phyloP scores from a whole-genome alignment of 2,329 filamentous ascomycete species.

The Trichoderma afroharzianum region DNA sequence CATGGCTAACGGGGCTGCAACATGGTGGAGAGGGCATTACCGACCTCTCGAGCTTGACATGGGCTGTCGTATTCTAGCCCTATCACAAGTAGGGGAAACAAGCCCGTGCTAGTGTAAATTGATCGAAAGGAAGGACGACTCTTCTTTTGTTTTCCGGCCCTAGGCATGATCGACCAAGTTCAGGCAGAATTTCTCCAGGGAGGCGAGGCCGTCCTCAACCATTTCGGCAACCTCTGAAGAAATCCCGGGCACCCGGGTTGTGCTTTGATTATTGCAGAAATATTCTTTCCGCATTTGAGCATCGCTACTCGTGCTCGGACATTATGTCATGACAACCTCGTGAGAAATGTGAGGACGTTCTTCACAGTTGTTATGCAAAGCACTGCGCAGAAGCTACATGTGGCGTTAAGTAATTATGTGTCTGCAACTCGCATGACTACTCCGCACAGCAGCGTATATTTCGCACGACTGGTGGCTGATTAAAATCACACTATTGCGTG shows the following conservation, averaged over 20 bases:
- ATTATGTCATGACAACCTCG: neutral
- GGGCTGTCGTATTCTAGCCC: constrained; percentile 6
- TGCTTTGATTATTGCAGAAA: neutral
- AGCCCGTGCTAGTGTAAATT: neutral
- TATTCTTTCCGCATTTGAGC: neutral
- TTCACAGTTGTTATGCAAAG: neutral
- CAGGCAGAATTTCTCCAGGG: neutral
- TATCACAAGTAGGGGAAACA: neutral
- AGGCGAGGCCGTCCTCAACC: neutral
- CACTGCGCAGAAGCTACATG: neutral
- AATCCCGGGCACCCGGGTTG: neutral
- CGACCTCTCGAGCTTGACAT: neutral
- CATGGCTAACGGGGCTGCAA: neutral
- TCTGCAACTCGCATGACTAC: neutral
- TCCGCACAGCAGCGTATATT: neutral
- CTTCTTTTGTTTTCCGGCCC: neutral
- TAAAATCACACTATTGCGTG: neutral
- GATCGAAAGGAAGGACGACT: neutral
- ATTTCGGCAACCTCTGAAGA: constrained; percentile 5
- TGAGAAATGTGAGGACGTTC: neutral
- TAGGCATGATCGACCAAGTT: constrained; percentile 3
- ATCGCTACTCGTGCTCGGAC: neutral
- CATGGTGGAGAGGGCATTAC: neutral
- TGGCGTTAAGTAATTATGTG: neutral
- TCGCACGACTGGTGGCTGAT: no score